Evolutionary conservation across 805 yeast species (phyloP), one percentile per base, ranked within the genome.

Genomic region (Candida namnaoensis): DNA sequence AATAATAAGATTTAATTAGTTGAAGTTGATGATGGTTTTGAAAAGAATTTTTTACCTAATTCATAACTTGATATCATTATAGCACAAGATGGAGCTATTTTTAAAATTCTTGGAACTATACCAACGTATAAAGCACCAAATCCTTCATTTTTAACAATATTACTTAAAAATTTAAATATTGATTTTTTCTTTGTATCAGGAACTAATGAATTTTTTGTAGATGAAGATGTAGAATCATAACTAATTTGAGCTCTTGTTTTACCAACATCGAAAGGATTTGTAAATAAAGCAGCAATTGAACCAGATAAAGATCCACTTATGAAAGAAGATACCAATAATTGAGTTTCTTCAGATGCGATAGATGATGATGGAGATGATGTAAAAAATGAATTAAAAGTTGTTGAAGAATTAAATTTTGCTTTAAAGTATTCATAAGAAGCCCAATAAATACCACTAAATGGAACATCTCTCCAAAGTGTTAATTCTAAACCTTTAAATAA

Each of bases 261-360:
- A 5, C 97, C 98, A 9, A 93, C 99, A 59, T 93, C 99, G 53
- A 93, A 93, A 1, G 99, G 98, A 43, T 95, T 88, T 2, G 99
- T 93, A 35, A 74, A 65, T 2, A 91, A 51, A 0, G 98, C 96
- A 0, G 97, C 96, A 5, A 85, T 63, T 0, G 83, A 61, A 1
- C 99, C 99, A 5, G 95, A 79, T 1, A 83, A 47, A 0, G 91
- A 83, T 0, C 99, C 99, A 10, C 93, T 76, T 4, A 84, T 45
- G 54, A 91, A 90, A 30, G 88, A 78, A 39, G 78, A 73, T 3
- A 71, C 41, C 46, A 84, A 81, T 5, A 80, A 66, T 42, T 65
- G 65, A 60, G 69, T 39, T 32, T 56, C 51, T 25, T 37, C 36
- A 32, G 32, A 28, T 11, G 33, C 28, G 28, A 10, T 10, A 26